phyloP scores from a whole-genome alignment of 441 rosid species.

The Corymbia citriodora region DNA sequence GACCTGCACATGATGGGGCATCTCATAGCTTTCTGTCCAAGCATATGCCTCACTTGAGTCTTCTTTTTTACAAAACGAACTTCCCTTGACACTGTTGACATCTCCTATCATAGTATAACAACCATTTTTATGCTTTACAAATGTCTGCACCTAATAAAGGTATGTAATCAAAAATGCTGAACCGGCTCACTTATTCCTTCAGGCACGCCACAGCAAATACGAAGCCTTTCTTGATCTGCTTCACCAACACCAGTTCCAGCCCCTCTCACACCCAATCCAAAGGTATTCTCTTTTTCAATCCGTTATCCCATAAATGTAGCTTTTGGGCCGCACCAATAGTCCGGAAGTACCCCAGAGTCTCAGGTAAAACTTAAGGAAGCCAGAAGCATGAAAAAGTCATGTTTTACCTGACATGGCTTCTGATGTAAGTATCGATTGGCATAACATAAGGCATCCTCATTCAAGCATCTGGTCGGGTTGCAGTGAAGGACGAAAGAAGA shows the following conservation, averaged over 20 bases:
- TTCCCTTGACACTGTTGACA: neutral
- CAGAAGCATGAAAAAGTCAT: neutral
- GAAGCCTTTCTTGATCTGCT: neutral
- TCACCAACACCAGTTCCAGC: neutral
- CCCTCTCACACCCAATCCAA: neutral
- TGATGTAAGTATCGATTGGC: neutral
- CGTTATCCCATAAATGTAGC: neutral
- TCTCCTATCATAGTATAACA: neutral
- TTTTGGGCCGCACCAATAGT: neutral
- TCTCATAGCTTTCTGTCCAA: neutral
- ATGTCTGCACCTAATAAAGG: neutral
- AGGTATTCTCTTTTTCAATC: neutral
- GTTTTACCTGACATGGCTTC: neutral
- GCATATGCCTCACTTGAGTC: neutral
- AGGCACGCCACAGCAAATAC: neutral
- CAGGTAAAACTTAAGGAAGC: neutral
- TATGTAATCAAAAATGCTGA: neutral
- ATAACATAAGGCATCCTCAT: neutral
- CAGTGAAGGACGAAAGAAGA: conserved; percentile 90
- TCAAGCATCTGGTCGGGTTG: conserved; percentile 62
- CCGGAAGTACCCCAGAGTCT: neutral
- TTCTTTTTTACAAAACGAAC: neutral
- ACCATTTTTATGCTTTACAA: neutral
- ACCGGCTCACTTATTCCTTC: neutral
- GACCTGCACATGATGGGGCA: neutral